A percentile compares a stretch with the other conserved stretches of the same genome.
Conservation (phyloP, 306 rosid genomes). For the Alnus glutinosa region DNA sequence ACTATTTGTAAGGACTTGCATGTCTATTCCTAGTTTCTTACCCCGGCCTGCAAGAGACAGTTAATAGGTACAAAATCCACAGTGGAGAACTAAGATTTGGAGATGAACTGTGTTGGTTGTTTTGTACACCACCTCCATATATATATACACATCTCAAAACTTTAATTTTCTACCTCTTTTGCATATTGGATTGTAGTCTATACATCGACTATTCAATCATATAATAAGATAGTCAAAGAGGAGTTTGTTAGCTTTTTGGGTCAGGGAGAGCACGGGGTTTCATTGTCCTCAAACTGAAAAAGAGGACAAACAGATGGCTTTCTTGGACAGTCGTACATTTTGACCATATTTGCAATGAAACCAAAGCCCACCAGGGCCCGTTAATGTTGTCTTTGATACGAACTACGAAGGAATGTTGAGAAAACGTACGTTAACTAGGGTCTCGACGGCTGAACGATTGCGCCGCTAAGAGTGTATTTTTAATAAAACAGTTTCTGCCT, state of each 20-base stretch:
- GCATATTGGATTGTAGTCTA: neutral
- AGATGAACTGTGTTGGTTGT: neutral
- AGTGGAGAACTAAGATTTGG: constrained; percentile 35
- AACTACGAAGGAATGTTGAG: constrained; percentile 2
- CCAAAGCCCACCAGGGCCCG: constrained; percentile 39
- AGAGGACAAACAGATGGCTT: constrained; percentile 24
- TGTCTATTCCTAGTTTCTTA: neutral
- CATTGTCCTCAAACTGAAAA: neutral
- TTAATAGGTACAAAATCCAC: constrained; percentile 30
- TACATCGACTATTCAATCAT: neutral
- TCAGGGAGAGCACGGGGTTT: neutral
- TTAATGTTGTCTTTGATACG: constrained; percentile 34
- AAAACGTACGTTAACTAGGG: constrained; percentile 2
- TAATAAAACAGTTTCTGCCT: constrained; percentile 11
- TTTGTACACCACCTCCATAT: neutral
- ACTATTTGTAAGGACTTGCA: constrained; percentile 17
- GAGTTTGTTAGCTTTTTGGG: neutral
- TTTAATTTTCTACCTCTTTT: neutral
- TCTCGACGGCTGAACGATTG: constrained; percentile 35
- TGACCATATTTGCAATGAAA: constrained; percentile 32
- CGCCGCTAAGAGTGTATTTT: constrained; percentile 14
- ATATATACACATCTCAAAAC: constrained; percentile 5
- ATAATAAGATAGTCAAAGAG: neutral
- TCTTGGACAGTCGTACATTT: constrained; percentile 28
- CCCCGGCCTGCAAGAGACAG: constrained; percentile 17